A percentile compares a stretch with the other conserved stretches of the same genome.
These are phyloP conservation scores for Tetrapyrgos nigripes DNA, from an alignment of 1,284 basidiomycete species.

Conservation along the genomic window DNA sequence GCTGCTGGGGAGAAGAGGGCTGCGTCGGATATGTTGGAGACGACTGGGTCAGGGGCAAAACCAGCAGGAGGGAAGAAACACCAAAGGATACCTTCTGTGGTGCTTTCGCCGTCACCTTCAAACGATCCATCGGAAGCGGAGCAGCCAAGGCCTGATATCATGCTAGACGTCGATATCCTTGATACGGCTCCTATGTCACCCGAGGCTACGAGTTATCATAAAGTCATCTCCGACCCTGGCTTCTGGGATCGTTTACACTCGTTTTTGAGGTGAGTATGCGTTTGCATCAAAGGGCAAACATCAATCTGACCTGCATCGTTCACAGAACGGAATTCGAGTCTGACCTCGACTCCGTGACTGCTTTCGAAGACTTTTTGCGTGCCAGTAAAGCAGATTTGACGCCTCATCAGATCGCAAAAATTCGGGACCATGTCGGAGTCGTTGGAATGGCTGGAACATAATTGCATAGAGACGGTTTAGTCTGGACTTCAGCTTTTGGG, in stretches of 20 bases:
- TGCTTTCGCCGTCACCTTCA: conserved; percentile 76
- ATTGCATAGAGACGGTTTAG: conserved; percentile 21
- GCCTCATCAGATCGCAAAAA: conserved; percentile 78
- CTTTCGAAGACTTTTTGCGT: conserved; percentile 79
- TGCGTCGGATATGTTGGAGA: conserved; percentile 8
- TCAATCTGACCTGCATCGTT: not conserved
- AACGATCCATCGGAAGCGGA: conserved; percentile 22
- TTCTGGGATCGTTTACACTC: conserved; percentile 78
- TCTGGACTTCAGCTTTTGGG: not conserved
- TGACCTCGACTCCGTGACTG: conserved; percentile 59
- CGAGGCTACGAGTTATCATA: conserved; percentile 66
- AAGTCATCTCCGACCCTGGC: conserved; percentile 68
- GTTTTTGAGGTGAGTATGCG: conserved; percentile 64
- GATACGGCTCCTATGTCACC: conserved; percentile 40
- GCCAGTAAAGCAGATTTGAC: conserved; percentile 74
- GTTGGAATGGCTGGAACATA: conserved; percentile 83
- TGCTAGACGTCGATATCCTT: conserved; percentile 65
- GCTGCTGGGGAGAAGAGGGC: not conserved
- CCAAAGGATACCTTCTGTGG: conserved; percentile 73
- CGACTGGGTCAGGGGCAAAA: not conserved
- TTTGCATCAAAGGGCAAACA: not conserved
- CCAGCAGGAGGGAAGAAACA: conserved; percentile 42
- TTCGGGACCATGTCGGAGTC: conserved; percentile 77
- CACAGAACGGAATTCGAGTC: conserved; percentile 61
- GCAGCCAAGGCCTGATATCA: conserved; percentile 63